Evolutionary conservation across 2,329 filamentous ascomycete genomes (phyloP).

Genomic region (Colletotrichum phormii): DNA sequence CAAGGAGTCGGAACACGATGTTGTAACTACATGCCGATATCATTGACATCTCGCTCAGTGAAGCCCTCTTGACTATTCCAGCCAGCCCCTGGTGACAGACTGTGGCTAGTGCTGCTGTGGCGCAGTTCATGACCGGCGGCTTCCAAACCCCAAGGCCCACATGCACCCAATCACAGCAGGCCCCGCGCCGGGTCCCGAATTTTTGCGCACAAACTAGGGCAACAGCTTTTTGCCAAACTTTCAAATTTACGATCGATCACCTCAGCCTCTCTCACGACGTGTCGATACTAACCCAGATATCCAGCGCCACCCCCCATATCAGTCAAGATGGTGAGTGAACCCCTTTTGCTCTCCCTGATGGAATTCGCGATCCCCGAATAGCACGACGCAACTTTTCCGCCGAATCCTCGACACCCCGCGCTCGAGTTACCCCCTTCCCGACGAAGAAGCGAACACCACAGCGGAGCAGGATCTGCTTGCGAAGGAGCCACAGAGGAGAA

Average conservation of each 20-base stretch:
- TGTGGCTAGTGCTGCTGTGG: not conserved
- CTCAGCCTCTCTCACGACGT: slow-evolving; percentile 30
- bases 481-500: not conserved
- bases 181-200: slow-evolving; percentile 12
- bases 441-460: slow-evolving; percentile 17
- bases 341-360: slow-evolving; percentile 22
- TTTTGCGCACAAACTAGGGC: slow-evolving; percentile 19
- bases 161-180: slow-evolving; percentile 4
- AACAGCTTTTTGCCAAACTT: not conserved
- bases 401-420: slow-evolving; percentile 22
- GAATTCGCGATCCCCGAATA: slow-evolving; percentile 22
- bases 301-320: slow-evolving; percentile 37
- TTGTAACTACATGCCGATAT: not conserved
- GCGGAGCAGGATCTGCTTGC: not conserved
- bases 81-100: not conserved
- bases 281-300: slow-evolving; percentile 38
- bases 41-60: not conserved
- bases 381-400: slow-evolving; percentile 16
- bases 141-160: slow-evolving; percentile 6
- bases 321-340: slow-evolving; percentile 37
- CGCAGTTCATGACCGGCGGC: not conserved
- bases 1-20: not conserved
- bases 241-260: slow-evolving; percentile 7
- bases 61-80: not conserved
- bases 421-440: slow-evolving; percentile 6